Evolutionary conservation across 2,329 filamentous ascomycete genomes (phyloP), one percentile per base, ranked within the genome.

Genomic region (Chaetomium globosum): DNA sequence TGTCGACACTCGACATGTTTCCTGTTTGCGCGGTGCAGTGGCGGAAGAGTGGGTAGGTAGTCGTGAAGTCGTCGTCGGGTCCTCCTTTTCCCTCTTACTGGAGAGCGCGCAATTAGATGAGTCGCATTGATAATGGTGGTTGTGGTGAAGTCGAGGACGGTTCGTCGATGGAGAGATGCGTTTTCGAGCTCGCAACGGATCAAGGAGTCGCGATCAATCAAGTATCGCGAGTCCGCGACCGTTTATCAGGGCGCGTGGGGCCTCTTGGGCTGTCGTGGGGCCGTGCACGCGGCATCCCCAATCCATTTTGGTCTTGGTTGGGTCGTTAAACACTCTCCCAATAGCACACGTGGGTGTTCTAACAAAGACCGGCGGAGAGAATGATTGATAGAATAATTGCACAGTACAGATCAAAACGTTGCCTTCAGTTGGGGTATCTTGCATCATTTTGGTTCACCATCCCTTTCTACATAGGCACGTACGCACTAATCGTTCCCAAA

Each of bases 401-500:
- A 19, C 12, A 19, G 36, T 39, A 43, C 39, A 43, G 39, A 43
- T 43, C 16, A 43, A 26, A 52, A 26, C 23, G 12, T 52, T 52
- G 49, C 16, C 13, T 7, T 52, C 12, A 23, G 19, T 13, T 36
- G 12, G 23, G 60, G 43, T 58, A 36, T 51, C 33, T 36, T 55
- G 28, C 33, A 46, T 59, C 36, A 56, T 53, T 19, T 31, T 33
- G 16, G 51, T 2, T 53, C 5, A 31, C 9, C 13, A 13, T 13
- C 9, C 49, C 26, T 53, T n/a, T 30, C 28, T n/a, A n/a, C 36
- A 43, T 19, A 43, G 7, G 31, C 2, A 23, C 26, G 23, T 31
- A 16, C 2, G n/a, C 10, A n/a, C 48, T 62, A 69, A 52, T 62
- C 65, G 13, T 65, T 48, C 16, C 66, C 66, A 54, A 72, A 73